A percentile compares a stretch with the other conserved stretches of the same genome.
phyloP scores from a whole-genome alignment of 2,329 filamentous ascomycete genomes.

The Fusarium begoniae region DNA sequence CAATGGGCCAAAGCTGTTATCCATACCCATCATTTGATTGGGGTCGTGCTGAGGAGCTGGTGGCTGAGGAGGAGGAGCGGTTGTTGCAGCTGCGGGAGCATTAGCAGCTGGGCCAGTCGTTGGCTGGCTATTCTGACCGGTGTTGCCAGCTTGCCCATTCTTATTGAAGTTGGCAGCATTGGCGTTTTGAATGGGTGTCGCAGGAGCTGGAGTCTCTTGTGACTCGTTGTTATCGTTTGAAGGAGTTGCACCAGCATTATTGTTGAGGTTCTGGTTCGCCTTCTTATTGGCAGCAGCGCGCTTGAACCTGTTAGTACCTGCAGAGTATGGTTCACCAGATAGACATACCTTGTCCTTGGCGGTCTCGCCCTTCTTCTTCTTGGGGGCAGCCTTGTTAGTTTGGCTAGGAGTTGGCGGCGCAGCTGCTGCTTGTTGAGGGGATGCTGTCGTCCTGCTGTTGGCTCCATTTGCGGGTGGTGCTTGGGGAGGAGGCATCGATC shows the following conservation, averaged over 20 bases:
- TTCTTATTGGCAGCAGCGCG: slow-evolving; percentile 70
- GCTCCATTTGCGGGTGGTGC: slow-evolving; percentile 63
- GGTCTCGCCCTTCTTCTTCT: slow-evolving; percentile 77
- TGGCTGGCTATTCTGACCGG: slow-evolving; percentile 46
- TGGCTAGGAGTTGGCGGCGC: slow-evolving; percentile 82
- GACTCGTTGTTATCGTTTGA: slow-evolving; percentile 65
- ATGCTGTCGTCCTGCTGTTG: slow-evolving; percentile 66
- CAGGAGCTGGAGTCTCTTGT: slow-evolving; percentile 67
- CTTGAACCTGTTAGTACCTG: slow-evolving; percentile 33
- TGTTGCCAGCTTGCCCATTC: slow-evolving; percentile 42
- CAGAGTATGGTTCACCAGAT: neutral
- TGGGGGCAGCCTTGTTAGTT: slow-evolving; percentile 75
- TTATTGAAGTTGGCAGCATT: slow-evolving; percentile 54
- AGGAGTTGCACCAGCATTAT: slow-evolving; percentile 61
- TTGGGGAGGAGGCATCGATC: slow-evolving; percentile 73
- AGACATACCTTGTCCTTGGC: slow-evolving; percentile 73
- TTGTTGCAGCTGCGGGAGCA: slow-evolving; percentile 46
- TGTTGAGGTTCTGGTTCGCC: slow-evolving; percentile 64
- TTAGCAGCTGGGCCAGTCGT: slow-evolving; percentile 41
- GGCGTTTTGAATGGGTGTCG: slow-evolving; percentile 66
- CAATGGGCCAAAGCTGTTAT: slow-evolving; percentile 52
- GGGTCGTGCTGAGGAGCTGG: slow-evolving; percentile 31
- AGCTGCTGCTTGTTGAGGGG: slow-evolving; percentile 69
- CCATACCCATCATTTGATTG: slow-evolving; percentile 57
- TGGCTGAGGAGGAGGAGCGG: slow-evolving; percentile 41